phyloP scores from a whole-genome alignment of 2,329 filamentous ascomycete species.

The Ascocoryne sarcoides region DNA sequence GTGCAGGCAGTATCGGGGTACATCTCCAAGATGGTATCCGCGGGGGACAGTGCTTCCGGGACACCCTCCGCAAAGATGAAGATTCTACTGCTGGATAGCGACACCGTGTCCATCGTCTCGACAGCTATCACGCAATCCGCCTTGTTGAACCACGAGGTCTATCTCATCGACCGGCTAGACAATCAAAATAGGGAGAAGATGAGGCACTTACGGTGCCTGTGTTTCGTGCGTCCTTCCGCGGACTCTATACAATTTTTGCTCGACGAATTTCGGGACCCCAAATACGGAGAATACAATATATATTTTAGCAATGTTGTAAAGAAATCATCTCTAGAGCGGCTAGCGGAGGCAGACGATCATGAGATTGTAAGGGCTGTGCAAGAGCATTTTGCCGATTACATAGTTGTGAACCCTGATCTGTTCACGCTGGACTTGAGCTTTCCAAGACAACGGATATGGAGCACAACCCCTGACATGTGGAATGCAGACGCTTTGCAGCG shows the following conservation, averaged over 20 bases:
- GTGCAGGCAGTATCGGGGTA: slow-evolving; percentile 89
- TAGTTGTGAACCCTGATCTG: slow-evolving; percentile 89
- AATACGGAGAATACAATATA: slow-evolving; percentile 94
- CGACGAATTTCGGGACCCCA: slow-evolving; percentile 90
- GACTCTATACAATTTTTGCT: slow-evolving; percentile 91
- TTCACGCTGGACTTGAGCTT: slow-evolving; percentile 70
- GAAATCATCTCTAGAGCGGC: slow-evolving; percentile 86
- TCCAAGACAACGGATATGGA: slow-evolving; percentile 73
- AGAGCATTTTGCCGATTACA: slow-evolving; percentile 93
- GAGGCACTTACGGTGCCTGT: slow-evolving; percentile 89
- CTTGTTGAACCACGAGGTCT: slow-evolving; percentile 92
- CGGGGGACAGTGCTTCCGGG: slow-evolving; percentile 60
- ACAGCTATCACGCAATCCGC: slow-evolving; percentile 93
- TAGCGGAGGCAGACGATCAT: slow-evolving; percentile 95
- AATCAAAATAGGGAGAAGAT: slow-evolving; percentile 90
- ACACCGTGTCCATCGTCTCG: slow-evolving; percentile 89
- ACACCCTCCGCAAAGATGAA: slow-evolving; percentile 89
- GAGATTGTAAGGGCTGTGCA: slow-evolving; percentile 92
- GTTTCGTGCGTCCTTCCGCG: slow-evolving; percentile 83
- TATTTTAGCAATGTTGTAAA: slow-evolving; percentile 98
- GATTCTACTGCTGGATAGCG: slow-evolving; percentile 85
- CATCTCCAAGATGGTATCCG: slow-evolving; percentile 90
- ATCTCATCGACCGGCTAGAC: slow-evolving; percentile 92
- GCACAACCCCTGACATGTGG: slow-evolving; percentile 75
- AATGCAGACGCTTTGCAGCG: slow-evolving; percentile 81